Evolutionary conservation across 164 flowering plant genomes (phyloP), one percentile per base, ranked within the genome.

Genomic region (Chloranthus sessilifolius): DNA sequence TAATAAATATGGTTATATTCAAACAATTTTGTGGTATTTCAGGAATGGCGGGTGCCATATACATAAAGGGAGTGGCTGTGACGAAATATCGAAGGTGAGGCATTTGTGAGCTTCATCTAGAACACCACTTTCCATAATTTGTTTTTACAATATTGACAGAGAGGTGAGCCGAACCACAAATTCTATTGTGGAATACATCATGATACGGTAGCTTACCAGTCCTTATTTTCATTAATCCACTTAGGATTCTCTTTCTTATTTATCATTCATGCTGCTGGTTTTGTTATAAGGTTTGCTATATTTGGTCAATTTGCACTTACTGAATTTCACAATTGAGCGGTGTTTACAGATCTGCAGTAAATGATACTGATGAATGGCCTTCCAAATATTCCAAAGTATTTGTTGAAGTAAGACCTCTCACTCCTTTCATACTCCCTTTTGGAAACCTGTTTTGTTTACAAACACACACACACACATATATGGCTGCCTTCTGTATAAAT

Each of bases 311-410:
- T 34, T 26, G 12, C 12, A n/a, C 3, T 22, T 29, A 24, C 38
- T 17, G 33, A 39, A 25, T n/a, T 43, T 43, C 31, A 24, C n/a
- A 44, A 27, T 47, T 14, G 27, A 41, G 24, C 39, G 16, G 34
- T 66, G 51, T 33, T 50, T 52, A 12, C 75, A 91, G 96, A 70
- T 79, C 98, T 69, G 81, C 82, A 34, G 94, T 92, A 35, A 85
- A 73, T n/a, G 96, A 92, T 50, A 45, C 75, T 40, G 98, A 92
- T 52, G 96, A 88, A 59, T 92, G 98, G 98, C 98, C 98, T 62
- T 92, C 98, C 64, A 92, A 88, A 54, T 88, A 79, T 64, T 88
- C 96, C 57, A 92, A 85, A 76, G 59, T 88, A n/a, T 85, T 83
- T 59, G 59, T 92, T 50, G 79, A 88, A 67, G 96, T 85, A 77